Base-by-base conservation (phyloP, 1,284 basidiomycete genomes). In the Inonotus obliquus region DNA sequence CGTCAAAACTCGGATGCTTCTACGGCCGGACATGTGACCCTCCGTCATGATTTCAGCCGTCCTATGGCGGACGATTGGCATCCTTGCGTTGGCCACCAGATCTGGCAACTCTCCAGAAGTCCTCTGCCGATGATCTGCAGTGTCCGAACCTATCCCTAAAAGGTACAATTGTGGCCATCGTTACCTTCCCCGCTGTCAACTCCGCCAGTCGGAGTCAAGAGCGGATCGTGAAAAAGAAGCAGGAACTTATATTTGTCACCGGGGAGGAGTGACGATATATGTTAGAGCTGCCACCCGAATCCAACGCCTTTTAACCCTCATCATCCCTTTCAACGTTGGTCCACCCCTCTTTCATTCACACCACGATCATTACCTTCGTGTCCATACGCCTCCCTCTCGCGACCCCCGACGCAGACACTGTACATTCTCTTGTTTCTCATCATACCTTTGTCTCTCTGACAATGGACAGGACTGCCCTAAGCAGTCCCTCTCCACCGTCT, bases 381-480 rank as follows among this genome's bases (percentile, higher is more conserved):
- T 1, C 10, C 39, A 23, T 17, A 48, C 35, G 17, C 37, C 56
- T 41, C 27, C 38, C 45, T 27, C 48, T 45, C 32, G 19, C 48
- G 17, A 29, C 38, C 35, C 27, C 13, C 41, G 25, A 48, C 29
- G 17, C 14, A 51, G 44, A 27, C 48, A 53, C 48, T 58, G 56
- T 35, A 62, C 56, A 62, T 47, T 58, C 61, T 62, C 61, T 62
- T 62, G 61, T 41, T 53, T 54, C 45, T 62, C 38, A 62, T 9
- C 23, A 32, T 49, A 21, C 27, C 52, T 58, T 29, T 21, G 14
- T 25, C 48, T 62, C 23, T 57, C 52, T 25, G 47, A 57, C n/a
- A 21, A 62, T 62, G 61, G 32, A 56, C 45, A 57, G 37, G 32
- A n/a, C 61, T 47, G 21, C 59, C 52, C 54, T 27, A 48, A 47